Evolutionary conservation across 257 asterid species (phyloP), one percentile per base, ranked within the genome.

Genomic region (Eustoma russellianum): DNA sequence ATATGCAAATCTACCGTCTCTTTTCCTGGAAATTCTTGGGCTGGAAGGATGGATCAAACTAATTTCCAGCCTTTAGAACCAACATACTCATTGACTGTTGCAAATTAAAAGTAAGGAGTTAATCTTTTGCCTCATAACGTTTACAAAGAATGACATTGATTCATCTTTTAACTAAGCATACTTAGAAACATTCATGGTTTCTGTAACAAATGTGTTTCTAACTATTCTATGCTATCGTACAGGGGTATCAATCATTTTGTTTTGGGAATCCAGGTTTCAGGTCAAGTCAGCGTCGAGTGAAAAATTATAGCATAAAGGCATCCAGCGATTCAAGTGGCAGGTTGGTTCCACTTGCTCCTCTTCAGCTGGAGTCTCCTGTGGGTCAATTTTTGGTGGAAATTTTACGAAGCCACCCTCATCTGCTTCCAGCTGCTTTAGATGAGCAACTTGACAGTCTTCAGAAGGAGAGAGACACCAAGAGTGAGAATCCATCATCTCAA

Each of bases 371-470:
- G 70, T 74, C 98, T 19, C 78, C 98, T n/a, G 80, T 82, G 60
- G 98, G 98, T 60, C 94, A 79, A 70, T 81, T 83, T 66, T 75
- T 90, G 79, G 60, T 72, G 46, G 82, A 90, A 63, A 78, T 83
- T 53, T 57, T 76, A 52, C 88, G 70, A 63, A 90, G 81, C 19
- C 86, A 78, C 67, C 98, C 96, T 1, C 96, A 83, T 71, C 77
- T 90, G 61, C 83, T 81, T 48, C 72, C 78, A 48, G 84, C 79
- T 49, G 79, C 97, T 49, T 85, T 82, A 41, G 97, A 90, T 61
- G 84, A 90, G 75, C 91, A 86, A 85, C 97, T 90, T 52, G 96
- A 90, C 73, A 74, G 74, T 61, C 96, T 90, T 48, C 91, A 78
- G 76, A 78, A 64, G 41, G 78, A 83, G 62, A 83, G 79, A 70